Base-by-base conservation (phyloP, 176 grass and related monocot genomes). In the Alloteropsis semialata region DNA sequence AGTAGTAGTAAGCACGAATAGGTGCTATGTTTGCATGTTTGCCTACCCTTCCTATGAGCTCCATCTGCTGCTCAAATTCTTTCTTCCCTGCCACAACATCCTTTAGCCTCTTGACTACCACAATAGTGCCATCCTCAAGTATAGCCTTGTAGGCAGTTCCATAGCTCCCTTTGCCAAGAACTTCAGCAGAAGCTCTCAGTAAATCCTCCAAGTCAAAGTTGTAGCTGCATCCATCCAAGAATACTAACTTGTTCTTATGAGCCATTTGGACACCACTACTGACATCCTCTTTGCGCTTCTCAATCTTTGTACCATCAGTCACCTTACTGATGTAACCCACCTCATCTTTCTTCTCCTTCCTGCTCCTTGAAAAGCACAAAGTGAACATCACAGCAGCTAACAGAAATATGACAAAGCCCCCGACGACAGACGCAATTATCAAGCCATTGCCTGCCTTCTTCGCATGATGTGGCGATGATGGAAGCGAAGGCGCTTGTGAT, bases 51-150 rank as follows among this genome's bases (percentile, higher is more conserved):
- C 85, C 91, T 19, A 99, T 90, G 32, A 92, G 82, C 53, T 99
- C 97, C 91, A 99, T 96, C 75, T 99, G 97, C 66, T 92, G 93
- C 81, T 99, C 97, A 85, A 99, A 96, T 83, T 99, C 97, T 69
- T 73, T 99, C 85, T 99, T 99, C 59, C 97, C 91, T 70, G 88
- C 89, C 57, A 89, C 83, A 64, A 96, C 89, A 53, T 96, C 93
- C 83, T 94, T 99, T 69, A 99, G 82, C 87, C 97, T 92, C 91
- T 99, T 99, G 55, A 99, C 97, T 10, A 99, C 97, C 65, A 94
- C 93, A 32, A 80, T 72, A 37, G 91, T 88, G 65, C 91, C 78
- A 85, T 99, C 93, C 81, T 99, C 97, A 29, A 99, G 87, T 84
- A 95, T 61, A 60, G 93, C 97, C 76, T 88, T 96, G 67, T 99